Base-by-base conservation (phyloP, 2,329 filamentous ascomycete genomes). In the Didymella keratinophila region DNA sequence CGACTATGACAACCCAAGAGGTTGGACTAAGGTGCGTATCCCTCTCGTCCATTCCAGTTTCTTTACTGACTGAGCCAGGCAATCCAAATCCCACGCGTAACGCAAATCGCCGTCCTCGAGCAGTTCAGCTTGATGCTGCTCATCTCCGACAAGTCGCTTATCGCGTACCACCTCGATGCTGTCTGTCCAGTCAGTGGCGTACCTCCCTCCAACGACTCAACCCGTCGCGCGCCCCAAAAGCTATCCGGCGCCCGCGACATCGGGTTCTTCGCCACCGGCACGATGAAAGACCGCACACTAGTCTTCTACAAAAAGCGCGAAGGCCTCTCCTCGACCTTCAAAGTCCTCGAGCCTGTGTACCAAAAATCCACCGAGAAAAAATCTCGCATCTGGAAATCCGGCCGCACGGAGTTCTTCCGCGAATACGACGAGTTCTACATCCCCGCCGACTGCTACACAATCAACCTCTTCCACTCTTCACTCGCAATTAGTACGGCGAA, bases 371-470 rank as follows among this genome's bases (percentile, higher is more conserved):
- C 91, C 0, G 91, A 96, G 72, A 94, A 91, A 81, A 91, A 89
- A 69, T 86, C 87, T 4, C 87, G 92, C 9, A 81, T 89, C 63
- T 88, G 86, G 72, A 81, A 87, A 18, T 85, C 85, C 10, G 92
- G 92, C 20, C 88, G 86, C 59, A 97, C 94, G 0, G 95, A 99
- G 69, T 94, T 94, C 69, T 99, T 98, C 87, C 90, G 95, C 62
- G 95, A 99, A 73, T 99, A 93, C 75, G 95, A 99, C 79, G 95
- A 98, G 68, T 99, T 99, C 78, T 99, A 98, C 79, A 93, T 99
- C 67, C 95, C 95, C 0, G 89, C 91, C 2, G 96, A 99, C 74
- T 97, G 93, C 76, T 97, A 90, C 77, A 92, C 91, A 46, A 90
- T 99, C 74, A 98, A 97, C 77, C 86, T 99, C 51, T 99, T 98